Evolutionary conservation across 1,139 yeast genomes (phyloP).

Genomic region (Wickerhamomyces sp.): DNA sequence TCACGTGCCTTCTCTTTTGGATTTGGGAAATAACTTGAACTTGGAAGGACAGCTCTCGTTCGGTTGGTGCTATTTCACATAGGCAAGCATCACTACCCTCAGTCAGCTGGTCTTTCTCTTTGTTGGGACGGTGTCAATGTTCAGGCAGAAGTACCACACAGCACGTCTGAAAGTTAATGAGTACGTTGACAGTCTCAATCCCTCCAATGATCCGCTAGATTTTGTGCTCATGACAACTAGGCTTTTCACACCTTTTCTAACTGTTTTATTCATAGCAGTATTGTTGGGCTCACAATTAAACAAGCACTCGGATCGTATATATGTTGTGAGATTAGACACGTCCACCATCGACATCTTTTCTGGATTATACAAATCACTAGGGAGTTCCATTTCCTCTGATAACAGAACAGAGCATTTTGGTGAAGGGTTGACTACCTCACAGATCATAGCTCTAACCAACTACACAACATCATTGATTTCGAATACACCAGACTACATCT

Average conservation of each 20-base stretch:
- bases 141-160: too few species aligned
- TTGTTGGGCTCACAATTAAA: constrained; percentile 30
- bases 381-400: constrained; percentile 27
- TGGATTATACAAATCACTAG: constrained; percentile 46
- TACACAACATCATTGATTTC: constrained; percentile 46
- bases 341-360: constrained; percentile 45
- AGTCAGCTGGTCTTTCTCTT: too few species aligned
- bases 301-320: constrained; percentile 24
- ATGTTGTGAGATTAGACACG: constrained; percentile 41
- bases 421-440: constrained; percentile 47
- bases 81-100: too few species aligned
- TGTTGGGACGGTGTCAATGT: too few species aligned
- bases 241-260: background rate
- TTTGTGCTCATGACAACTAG: background rate
- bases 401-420: constrained; percentile 27
- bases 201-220: background rate
- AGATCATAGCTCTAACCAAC: constrained; percentile 39
- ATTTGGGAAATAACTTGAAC: too few species aligned
- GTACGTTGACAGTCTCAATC: background rate
- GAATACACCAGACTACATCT: constrained; percentile 45
- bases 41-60: too few species aligned
- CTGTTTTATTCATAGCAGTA: constrained; percentile 24
- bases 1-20: too few species aligned
- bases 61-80: too few species aligned
- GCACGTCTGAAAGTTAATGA: background rate